A percentile compares a stretch with the other conserved stretches of the same genome.
Conservation (phyloP, 2,329 filamentous ascomycete species). For the Paracorniculantispora psalliotae region DNA sequence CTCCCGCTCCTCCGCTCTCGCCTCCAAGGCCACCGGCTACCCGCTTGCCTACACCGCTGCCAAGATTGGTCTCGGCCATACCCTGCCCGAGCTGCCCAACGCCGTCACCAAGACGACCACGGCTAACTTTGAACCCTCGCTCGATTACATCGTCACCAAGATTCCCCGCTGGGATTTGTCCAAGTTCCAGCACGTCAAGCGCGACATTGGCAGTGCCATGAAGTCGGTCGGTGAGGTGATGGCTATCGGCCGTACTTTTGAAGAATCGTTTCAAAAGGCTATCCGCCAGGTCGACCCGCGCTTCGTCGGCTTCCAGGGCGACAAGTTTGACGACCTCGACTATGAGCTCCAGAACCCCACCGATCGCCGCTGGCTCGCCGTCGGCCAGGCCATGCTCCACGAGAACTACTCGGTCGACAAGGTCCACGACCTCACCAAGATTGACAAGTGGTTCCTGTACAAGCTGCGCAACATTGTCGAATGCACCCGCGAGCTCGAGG, state of each 20-base stretch:
- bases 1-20: slow-evolving; percentile 91
- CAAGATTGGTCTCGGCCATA: slow-evolving; percentile 96
- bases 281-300: slow-evolving; percentile 93
- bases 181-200: slow-evolving; percentile 99
- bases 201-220: slow-evolving; percentile 96
- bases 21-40: slow-evolving; percentile 97
- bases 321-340: slow-evolving; percentile 90
- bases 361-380: slow-evolving; percentile 93
- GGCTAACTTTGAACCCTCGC: slow-evolving; percentile 94
- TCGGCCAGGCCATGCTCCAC: slow-evolving; percentile 96
- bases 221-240: slow-evolving; percentile 99
- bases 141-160: slow-evolving; percentile 98
- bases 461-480: slow-evolving; percentile 97
- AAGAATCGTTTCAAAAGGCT: slow-evolving; percentile 98
- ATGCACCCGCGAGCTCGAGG: slow-evolving; percentile 79
- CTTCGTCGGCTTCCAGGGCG: slow-evolving; percentile 90
- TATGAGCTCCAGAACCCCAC: slow-evolving; percentile 87
- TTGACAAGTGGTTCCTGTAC: slow-evolving; percentile 99
- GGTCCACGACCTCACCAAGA: slow-evolving; percentile 92
- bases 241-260: slow-evolving; percentile 97
- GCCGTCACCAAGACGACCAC: slow-evolving; percentile 98
- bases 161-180: slow-evolving; percentile 97
- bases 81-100: slow-evolving; percentile 90
- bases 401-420: slow-evolving; percentile 91
- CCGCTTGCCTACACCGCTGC: slow-evolving; percentile 95